Conservation (phyloP, 2,329 filamentous ascomycete genomes). For the Curvularia verruculosa region DNA sequence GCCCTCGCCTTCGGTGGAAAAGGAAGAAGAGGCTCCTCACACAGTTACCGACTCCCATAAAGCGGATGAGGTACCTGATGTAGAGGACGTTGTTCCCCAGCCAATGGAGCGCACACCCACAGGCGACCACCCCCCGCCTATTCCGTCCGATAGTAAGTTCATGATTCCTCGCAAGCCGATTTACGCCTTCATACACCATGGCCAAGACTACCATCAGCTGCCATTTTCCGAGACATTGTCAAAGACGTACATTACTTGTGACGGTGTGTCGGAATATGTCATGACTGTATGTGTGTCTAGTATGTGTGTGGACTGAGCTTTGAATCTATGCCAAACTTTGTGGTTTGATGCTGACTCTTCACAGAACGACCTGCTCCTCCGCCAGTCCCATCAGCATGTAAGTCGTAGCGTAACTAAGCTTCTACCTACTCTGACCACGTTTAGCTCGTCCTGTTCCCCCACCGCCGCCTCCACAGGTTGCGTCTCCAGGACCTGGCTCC, state of each 20-base stretch:
- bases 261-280: constrained; percentile 44
- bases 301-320: constrained; percentile 35
- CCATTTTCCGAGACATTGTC: constrained; percentile 38
- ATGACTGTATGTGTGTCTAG: constrained; percentile 49
- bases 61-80: constrained; percentile 59
- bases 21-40: constrained; percentile 56
- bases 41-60: constrained; percentile 52
- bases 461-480: constrained; percentile 59
- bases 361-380: constrained; percentile 52
- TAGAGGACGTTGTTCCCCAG: constrained; percentile 59
- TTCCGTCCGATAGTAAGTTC: constrained; percentile 60
- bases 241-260: constrained; percentile 43
- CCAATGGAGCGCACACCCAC: constrained; percentile 50
- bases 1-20: constrained; percentile 54
- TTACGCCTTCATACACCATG: constrained; percentile 22
- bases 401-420: constrained; percentile 10
- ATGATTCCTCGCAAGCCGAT: constrained; percentile 48
- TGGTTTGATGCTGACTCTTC: constrained; percentile 21
- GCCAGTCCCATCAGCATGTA: constrained; percentile 46
- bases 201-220: constrained; percentile 32
- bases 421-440: constrained; percentile 2
- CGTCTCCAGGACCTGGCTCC: constrained; percentile 77
- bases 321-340: background rate
- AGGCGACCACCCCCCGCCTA: constrained; percentile 50
- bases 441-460: constrained; percentile 67